Evolutionary conservation across 192 early-diverging fungal species (phyloP).

Genomic region (Lobosporangium transversale): DNA sequence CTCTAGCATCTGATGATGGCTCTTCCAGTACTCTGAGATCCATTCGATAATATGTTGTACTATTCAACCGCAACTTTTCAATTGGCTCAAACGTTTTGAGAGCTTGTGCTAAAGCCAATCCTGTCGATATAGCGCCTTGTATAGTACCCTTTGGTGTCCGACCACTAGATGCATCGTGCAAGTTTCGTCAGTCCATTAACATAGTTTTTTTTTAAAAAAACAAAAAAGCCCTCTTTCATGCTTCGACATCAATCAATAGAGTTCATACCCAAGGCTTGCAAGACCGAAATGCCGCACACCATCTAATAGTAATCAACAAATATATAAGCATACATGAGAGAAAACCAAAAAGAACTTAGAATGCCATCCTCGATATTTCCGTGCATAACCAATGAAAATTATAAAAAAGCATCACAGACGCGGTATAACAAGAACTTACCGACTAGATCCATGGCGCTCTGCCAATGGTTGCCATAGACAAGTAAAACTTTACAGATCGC

Average conservation of each 20-base stretch:
- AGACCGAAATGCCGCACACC: conserved; percentile 47
- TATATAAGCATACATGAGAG: no score
- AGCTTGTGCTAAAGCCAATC: conserved; percentile 27
- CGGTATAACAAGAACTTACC: conserved; percentile 12
- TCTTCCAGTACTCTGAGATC: conserved; percentile 15
- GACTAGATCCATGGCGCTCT: conserved; percentile 48
- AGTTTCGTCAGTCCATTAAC: background rate
- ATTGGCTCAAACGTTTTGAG: conserved; percentile 44
- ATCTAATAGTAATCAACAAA: conserved; percentile 26
- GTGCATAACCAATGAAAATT: background rate
- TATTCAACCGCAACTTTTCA: conserved; percentile 39
- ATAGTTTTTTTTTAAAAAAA: background rate
- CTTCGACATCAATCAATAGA: background rate
- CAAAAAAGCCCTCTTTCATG: background rate
- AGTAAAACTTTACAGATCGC: conserved; percentile 42
- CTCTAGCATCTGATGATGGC: conserved; percentile 19
- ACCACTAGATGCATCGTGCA: conserved; percentile 20
- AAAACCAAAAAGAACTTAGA: no score
- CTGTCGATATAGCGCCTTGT: conserved; percentile 49
- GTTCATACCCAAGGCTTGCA: conserved; percentile 41
- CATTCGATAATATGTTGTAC: conserved; percentile 48
- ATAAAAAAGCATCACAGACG: background rate
- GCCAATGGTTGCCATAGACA: conserved; percentile 50
- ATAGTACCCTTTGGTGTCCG: conserved; percentile 47
- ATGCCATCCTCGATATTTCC: no score